Conservation (phyloP, 768 basidiomycete species). For the Hericium coralloides region DNA sequence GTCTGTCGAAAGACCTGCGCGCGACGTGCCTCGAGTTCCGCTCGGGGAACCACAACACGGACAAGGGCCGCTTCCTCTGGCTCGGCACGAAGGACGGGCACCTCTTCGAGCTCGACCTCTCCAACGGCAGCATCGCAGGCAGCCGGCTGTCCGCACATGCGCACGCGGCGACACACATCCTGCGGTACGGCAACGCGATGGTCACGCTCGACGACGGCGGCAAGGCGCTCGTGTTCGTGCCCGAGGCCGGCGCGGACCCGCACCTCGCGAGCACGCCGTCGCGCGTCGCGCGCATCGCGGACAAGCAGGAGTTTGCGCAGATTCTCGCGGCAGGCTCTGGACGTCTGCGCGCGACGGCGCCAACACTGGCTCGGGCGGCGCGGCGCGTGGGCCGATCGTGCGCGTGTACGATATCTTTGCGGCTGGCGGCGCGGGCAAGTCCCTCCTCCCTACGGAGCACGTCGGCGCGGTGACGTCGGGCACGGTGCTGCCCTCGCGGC, state of each 20-base stretch:
- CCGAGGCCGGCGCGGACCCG: constrained; percentile 27
- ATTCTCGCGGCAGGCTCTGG: constrained; percentile 75
- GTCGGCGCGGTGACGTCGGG: constrained; percentile 80
- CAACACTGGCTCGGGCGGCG: constrained; percentile 24
- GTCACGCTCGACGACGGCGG: constrained; percentile 80
- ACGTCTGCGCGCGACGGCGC: constrained; percentile 54
- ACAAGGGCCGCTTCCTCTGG: constrained; percentile 35
- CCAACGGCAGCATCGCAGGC: constrained; percentile 46
- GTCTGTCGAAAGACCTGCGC: constrained; percentile 54
- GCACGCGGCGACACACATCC: constrained; percentile 60
- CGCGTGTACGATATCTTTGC: constrained; percentile 75
- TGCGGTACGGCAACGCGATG: constrained; percentile 64
- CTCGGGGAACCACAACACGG: constrained; percentile 36
- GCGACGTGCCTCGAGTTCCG: constrained; percentile 77
- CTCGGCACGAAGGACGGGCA: constrained; percentile 87
- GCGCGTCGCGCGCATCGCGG: constrained; percentile 58
- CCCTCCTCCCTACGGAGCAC: constrained; percentile 55
- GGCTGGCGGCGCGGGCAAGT: constrained; percentile 44
- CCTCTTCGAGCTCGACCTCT: constrained; percentile 72
- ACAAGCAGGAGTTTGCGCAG: constrained; percentile 75
- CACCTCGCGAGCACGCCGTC: no score
- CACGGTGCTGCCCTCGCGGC: constrained; percentile 61
- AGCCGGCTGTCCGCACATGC: constrained; percentile 56
- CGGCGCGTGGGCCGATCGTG: constrained; percentile 56
- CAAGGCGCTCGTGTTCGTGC: constrained; percentile 68